Conservation (phyloP, 2,329 filamentous ascomycete genomes). For the Sordariomycetes sp. region DNA sequence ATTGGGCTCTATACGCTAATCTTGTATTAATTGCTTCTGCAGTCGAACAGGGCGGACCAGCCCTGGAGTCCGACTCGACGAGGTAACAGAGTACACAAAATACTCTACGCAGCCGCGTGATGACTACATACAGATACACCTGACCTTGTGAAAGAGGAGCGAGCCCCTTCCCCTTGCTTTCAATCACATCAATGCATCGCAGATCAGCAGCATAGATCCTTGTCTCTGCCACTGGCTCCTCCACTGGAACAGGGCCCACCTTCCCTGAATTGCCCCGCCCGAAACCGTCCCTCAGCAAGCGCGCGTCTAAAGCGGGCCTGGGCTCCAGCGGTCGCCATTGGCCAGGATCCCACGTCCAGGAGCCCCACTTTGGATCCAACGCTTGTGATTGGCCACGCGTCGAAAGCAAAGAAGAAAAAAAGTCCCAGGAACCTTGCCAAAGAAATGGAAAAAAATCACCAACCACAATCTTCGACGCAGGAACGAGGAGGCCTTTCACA, state of each 20-base stretch:
- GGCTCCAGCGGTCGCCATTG: not conserved
- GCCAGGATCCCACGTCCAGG: not conserved
- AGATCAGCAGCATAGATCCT: not conserved
- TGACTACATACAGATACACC: too few relatives aligned
- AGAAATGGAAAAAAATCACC: not conserved
- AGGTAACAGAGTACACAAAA: too few relatives aligned
- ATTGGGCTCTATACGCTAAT: too few relatives aligned
- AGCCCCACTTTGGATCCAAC: not conserved
- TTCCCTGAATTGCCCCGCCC: not conserved
- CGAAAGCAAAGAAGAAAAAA: not conserved
- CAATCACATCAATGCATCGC: too few relatives aligned
- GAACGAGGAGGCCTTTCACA: not conserved
- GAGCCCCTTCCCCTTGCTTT: too few relatives aligned
- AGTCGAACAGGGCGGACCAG: too few relatives aligned
- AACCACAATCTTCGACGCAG: not conserved
- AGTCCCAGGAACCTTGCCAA: too few relatives aligned
- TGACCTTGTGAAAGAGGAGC: too few relatives aligned
- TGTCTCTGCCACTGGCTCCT: not conserved
- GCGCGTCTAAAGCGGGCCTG: slow-evolving; percentile 14
- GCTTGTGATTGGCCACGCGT: not conserved
- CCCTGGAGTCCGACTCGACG: too few relatives aligned
- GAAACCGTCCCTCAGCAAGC: slow-evolving; percentile 12
- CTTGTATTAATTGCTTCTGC: too few relatives aligned
- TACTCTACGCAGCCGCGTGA: too few relatives aligned
- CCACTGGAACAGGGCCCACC: not conserved